These are phyloP conservation scores for Aspergillus pseudoviridinutans DNA, from an alignment of 2,329 filamentous ascomycete genomes.

Conservation along the genomic window DNA sequence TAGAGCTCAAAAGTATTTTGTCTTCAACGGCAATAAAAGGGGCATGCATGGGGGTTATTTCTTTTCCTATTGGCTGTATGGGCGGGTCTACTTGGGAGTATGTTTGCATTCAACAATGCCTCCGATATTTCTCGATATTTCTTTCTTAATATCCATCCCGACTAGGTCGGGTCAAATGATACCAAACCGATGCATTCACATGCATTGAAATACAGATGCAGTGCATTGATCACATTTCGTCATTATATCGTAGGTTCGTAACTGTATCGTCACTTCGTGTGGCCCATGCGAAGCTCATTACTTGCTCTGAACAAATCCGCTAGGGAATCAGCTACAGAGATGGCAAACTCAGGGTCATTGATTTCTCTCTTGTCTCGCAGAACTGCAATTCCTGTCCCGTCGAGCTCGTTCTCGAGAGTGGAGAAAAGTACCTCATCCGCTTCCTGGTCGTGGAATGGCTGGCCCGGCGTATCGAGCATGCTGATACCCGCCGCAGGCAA, in stretches of 20 bases:
- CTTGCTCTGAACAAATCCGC: slow-evolving; percentile 13
- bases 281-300: background rate
- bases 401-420: slow-evolving; percentile 48
- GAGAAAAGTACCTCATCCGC: slow-evolving; percentile 48
- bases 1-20: slow-evolving; percentile 49
- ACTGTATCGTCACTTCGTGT: background rate
- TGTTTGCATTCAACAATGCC: slow-evolving; percentile 38
- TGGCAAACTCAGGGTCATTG: slow-evolving; percentile 29
- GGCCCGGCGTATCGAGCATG: slow-evolving; percentile 53
- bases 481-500: slow-evolving; percentile 60
- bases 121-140: slow-evolving; percentile 20
- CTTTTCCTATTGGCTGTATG: slow-evolving; percentile 24
- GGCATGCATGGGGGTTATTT: slow-evolving; percentile 31
- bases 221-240: background rate
- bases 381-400: slow-evolving; percentile 47
- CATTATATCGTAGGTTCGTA: background rate
- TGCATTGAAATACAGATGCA: background rate
- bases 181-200: slow-evolving; percentile 1
- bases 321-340: slow-evolving; percentile 17
- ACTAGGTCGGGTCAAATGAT: slow-evolving; percentile 12
- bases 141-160: slow-evolving; percentile 20
- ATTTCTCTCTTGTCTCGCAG: slow-evolving; percentile 42
- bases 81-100: slow-evolving; percentile 29
- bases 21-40: slow-evolving; percentile 60
- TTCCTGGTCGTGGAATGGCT: slow-evolving; percentile 50